Percentiles rank a stretch among this genome's conserved stretches.
These are phyloP conservation scores for Plasmodium knowlesi DNA, from an alignment of 169 alveolate species.

Conservation along the genomic window DNA sequence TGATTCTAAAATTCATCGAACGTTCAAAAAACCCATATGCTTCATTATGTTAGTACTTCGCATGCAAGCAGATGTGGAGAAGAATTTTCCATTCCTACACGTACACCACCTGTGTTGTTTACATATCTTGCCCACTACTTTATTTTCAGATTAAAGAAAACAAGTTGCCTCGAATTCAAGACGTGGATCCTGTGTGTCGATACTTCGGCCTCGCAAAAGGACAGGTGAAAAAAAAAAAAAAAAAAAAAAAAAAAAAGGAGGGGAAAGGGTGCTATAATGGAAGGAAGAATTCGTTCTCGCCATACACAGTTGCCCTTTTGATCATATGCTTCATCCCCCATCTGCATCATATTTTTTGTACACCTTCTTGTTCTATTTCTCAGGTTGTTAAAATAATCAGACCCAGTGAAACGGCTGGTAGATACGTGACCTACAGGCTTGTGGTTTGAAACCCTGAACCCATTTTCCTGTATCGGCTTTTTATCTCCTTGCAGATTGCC, in stretches of 20 bases:
- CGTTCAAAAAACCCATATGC: background rate
- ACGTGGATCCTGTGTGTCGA: constrained; percentile 97
- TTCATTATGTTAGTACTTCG: background rate
- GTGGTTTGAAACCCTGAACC: constrained; percentile 78
- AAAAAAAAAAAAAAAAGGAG: constrained; percentile 18
- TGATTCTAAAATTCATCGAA: background rate
- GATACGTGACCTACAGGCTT: constrained; percentile 96
- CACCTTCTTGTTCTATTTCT: background rate
- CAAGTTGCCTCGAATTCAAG: constrained; percentile 96
- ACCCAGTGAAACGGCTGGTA: constrained; percentile 99
- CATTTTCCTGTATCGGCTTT: background rate
- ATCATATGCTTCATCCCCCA: background rate
- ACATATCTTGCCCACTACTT: background rate
- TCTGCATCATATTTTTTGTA: background rate
- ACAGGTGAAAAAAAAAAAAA: constrained; percentile 82
- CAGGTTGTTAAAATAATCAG: constrained; percentile 96
- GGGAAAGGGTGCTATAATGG: background rate
- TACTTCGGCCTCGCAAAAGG: constrained; percentile 95
- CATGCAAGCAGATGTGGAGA: background rate
- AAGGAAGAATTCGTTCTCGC: background rate
- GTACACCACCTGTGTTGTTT: background rate
- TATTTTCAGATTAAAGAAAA: constrained; percentile 91
- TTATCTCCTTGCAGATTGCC: background rate
- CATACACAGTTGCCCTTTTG: background rate
- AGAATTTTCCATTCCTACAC: background rate